Evolutionary conservation across 441 rosid species (phyloP), one percentile per base, ranked within the genome.

Genomic region (Populus hybrid): DNA sequence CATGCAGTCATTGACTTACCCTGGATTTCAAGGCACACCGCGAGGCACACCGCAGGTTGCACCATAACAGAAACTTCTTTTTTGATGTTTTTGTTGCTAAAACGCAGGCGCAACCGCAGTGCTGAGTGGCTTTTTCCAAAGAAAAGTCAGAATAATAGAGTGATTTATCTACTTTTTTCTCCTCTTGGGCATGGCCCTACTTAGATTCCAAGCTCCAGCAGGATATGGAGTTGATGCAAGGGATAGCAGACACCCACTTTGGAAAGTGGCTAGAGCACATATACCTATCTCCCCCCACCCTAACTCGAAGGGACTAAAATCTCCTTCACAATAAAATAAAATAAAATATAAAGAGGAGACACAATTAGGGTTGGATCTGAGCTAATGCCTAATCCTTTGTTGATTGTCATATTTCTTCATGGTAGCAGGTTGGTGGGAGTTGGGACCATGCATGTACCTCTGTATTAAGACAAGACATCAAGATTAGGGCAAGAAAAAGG

Each of bases 241-340:
- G 32, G 32, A 30, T 3, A 71, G 74, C 4, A 71, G 73, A 79
- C 46, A 6, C 69, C 82, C 38, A 79, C 77, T 76, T 32, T n/a
- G 12, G 9, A n/a, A n/a, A 75, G 77, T 75, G 80, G 75, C 30
- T 10, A 9, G 26, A 53, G 75, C 77, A 78, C 67, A 23, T 73
- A 70, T 72, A 38, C 79, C 46, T 46, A 42, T 78, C 74, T 12
- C 57, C 70, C 67, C 69, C 34, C 32, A 67, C 30, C 23, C 2
- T 21, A 8, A 11, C 14, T 8, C 23, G 32, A 65, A 59, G 11
- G 5, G 65, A 4, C 65, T 71, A 23, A 75, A 67, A 67, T 75
- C 72, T 46, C 8, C 66, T 46, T 46, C 68, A 75, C 50, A 71
- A 67, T 18, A 5, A 35, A 5, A 35, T 35, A 35, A 30, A 30